Evolutionary conservation across 148 eudicot species (phyloP), one percentile per base, ranked within the genome.

Genomic region (Linanthus parryae): DNA sequence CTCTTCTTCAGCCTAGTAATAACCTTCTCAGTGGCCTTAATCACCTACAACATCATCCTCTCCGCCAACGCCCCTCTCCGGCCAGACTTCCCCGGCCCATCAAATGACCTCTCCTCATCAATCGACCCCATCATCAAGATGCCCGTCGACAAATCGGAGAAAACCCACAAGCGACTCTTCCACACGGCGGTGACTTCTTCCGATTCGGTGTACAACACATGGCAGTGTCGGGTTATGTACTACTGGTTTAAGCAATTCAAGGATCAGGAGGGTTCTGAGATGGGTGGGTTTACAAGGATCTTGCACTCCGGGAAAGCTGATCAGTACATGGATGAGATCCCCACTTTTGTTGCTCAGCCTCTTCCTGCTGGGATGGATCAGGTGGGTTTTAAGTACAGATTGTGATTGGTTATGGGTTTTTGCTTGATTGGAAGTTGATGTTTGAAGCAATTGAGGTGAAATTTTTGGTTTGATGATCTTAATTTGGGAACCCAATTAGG

Each of bases 111-210:
- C 54, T 20, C 63, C 34, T n/a, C 38, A 18, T 41, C 72, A 21
- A n/a, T 63, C 14, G 89, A 91, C 71, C 98, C 98, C 1, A 66
- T 85, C 15, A 81, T 91, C 48, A 69, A 51, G 52, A 72, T 88
- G 70, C 95, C 99, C 0, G 23, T 26, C 14, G 69, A 82, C 16
- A 73, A 62, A 64, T 60, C 65, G 22, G 58, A 48, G 16, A 48
- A 31, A 6, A 14, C 52, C 26, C 67, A 55, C 43, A 72, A 64
- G 62, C 62, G 99, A 44, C 67, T 84, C 22, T 94, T 94, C 35
- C 99, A 94, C 39, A 94, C 99, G 8, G 95, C 99, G 1, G 91
- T 94, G 0, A 94, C 99, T 3, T 62, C 99, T n/a, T 84, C 99
- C 5, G 91, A 84, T 60, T 78, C 91, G 1, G 73, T 94, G 24